Percentiles rank a stretch among this genome's conserved stretches.
These are phyloP conservation scores for Talaromyces piceae DNA, from an alignment of 2,329 filamentous ascomycete genomes.

Conservation along the genomic window DNA sequence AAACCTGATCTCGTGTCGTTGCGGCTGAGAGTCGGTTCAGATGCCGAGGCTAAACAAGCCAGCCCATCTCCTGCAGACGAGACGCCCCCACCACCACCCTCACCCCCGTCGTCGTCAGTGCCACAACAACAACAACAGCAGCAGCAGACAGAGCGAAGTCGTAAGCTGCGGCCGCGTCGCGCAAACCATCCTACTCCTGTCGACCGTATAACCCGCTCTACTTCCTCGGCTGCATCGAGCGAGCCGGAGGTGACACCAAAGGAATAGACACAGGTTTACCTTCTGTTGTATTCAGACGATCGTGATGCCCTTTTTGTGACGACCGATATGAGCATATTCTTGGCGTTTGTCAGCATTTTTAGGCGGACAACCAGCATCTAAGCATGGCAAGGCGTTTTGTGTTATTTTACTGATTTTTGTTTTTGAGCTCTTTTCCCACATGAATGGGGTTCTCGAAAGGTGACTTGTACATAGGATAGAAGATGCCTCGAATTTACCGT, in stretches of 20 bases:
- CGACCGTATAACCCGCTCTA: not conserved
- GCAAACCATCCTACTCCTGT: not conserved
- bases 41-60: conserved; percentile 14
- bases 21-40: conserved; percentile 26
- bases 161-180: conserved; percentile 9
- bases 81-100: not conserved
- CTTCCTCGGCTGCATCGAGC: not conserved
- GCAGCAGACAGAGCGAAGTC: not conserved
- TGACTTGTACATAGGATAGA: not conserved
- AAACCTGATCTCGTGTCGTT: conserved; percentile 33
- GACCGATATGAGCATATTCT: not conserved
- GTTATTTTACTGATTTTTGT: not conserved
- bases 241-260: conserved; percentile 1
- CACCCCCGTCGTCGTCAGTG: not conserved
- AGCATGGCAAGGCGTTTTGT: conserved; percentile 10
- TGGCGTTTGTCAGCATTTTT: conserved; percentile 9
- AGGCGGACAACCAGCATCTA: conserved; percentile 6
- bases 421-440: not conserved
- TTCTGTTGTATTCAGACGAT: not conserved
- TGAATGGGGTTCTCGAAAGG: not conserved
- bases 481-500: not conserved
- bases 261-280: not conserved
- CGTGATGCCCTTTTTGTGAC: not conserved
- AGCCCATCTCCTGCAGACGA: not conserved
- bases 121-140: not conserved